phyloP scores from a whole-genome alignment of 345 rosid species.

The Eucalyptus regnans region DNA sequence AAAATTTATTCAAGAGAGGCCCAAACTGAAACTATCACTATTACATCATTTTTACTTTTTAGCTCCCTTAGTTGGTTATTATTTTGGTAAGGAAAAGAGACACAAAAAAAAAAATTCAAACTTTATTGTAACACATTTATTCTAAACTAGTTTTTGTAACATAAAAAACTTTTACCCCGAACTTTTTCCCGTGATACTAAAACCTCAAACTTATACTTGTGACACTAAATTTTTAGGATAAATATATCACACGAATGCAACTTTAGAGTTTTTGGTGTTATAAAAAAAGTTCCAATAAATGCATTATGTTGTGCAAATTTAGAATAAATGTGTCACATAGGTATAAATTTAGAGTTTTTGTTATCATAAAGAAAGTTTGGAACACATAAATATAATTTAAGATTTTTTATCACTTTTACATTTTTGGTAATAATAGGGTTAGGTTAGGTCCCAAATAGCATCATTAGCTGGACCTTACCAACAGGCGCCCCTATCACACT shows the following conservation, averaged over 20 bases:
- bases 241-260: fast-evolving
- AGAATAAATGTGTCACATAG: fast-evolving
- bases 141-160: fast-evolving
- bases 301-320: fast-evolving
- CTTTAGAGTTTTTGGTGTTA: fast-evolving
- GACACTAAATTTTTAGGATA: fast-evolving
- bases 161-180: fast-evolving
- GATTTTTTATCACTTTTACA: too few relatives aligned
- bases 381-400: too few relatives aligned
- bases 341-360: too few relatives aligned
- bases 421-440: not conserved
- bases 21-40: fast-evolving
- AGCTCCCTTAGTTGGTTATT: not conserved
- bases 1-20: not conserved
- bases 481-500: not conserved
- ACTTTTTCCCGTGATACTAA: fast-evolving
- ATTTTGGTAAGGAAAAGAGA: not conserved
- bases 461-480: not conserved
- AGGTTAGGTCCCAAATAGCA: not conserved
- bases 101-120: too few relatives aligned
- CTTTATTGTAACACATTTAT: too few relatives aligned
- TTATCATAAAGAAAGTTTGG: too few relatives aligned
- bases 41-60: not conserved
- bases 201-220: too few relatives aligned
- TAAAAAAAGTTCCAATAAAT: fast-evolving